Percentiles rank a stretch among this genome's conserved stretches.
Evolutionary conservation across 352 stramenopile genomes (phyloP).

Genomic region (Phytopythium montanum): DNA sequence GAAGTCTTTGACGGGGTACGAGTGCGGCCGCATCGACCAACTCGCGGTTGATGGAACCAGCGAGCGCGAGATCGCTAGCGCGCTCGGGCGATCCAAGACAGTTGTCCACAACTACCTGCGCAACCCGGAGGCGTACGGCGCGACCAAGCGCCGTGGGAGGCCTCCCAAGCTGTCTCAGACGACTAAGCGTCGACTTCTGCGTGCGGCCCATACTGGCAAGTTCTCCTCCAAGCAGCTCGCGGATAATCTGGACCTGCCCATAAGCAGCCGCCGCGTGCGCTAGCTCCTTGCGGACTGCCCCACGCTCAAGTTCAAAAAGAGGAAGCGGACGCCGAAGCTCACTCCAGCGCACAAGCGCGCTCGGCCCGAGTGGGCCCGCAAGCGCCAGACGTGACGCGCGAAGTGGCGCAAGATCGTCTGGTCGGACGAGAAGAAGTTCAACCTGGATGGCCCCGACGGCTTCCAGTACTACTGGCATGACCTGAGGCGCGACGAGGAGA

Average conservation of each 20-base stretch:
- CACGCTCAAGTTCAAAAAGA: constrained; percentile 16
- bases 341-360: background rate
- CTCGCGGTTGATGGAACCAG: background rate
- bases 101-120: background rate
- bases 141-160: background rate
- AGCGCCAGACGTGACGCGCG: background rate
- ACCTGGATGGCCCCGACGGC: background rate
- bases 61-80: background rate
- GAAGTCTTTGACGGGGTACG: background rate
- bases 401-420: background rate
- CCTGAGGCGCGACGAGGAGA: background rate
- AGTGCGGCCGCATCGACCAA: background rate
- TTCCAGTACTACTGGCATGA: background rate
- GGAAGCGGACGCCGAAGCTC: constrained; percentile 3
- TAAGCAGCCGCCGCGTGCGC: background rate
- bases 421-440: background rate
- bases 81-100: background rate
- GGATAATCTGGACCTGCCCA: background rate
- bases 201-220: background rate
- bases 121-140: background rate
- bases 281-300: constrained; percentile 6
- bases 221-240: background rate
- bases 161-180: background rate
- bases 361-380: background rate
- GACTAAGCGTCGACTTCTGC: background rate